Evolutionary conservation across 331 rosid genomes (phyloP).

Genomic region (Telfairia occidentalis): DNA sequence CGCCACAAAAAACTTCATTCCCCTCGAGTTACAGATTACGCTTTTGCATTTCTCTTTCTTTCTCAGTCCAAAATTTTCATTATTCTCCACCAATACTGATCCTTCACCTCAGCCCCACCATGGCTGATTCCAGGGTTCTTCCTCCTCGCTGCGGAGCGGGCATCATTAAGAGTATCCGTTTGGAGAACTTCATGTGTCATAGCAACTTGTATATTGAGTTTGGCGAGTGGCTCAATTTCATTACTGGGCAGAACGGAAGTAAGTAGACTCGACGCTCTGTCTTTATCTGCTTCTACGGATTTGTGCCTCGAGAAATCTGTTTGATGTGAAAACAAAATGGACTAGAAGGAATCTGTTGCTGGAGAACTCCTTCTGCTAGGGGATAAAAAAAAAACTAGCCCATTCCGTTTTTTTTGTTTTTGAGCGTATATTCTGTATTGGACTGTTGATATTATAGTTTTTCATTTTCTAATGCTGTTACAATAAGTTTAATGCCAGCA

Average conservation of each 20-base stretch:
- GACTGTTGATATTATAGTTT: not conserved
- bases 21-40: not conserved
- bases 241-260: slow-evolving; percentile 97
- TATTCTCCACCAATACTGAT: not conserved
- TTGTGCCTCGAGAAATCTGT: not conserved
- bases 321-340: not conserved
- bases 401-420: too few species aligned
- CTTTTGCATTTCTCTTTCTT: not conserved
- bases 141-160: slow-evolving; percentile 38
- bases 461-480: not conserved
- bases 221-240: slow-evolving; percentile 61
- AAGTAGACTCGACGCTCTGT: not conserved
- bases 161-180: slow-evolving; percentile 43
- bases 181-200: slow-evolving; percentile 96
- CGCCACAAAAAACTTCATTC: slow-evolving; percentile 7
- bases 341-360: not conserved
- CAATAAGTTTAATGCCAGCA: not conserved
- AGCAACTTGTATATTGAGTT: slow-evolving; percentile 53
- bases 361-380: not conserved
- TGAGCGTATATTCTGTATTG: too few species aligned
- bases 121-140: slow-evolving; percentile 31
- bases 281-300: not conserved
- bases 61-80: not conserved
- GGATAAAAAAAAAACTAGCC: not conserved
- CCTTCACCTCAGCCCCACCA: slow-evolving; percentile 3